These are phyloP conservation scores for Starmerella scarabaei DNA, from an alignment of 805 yeast species.

Conservation along the genomic window DNA sequence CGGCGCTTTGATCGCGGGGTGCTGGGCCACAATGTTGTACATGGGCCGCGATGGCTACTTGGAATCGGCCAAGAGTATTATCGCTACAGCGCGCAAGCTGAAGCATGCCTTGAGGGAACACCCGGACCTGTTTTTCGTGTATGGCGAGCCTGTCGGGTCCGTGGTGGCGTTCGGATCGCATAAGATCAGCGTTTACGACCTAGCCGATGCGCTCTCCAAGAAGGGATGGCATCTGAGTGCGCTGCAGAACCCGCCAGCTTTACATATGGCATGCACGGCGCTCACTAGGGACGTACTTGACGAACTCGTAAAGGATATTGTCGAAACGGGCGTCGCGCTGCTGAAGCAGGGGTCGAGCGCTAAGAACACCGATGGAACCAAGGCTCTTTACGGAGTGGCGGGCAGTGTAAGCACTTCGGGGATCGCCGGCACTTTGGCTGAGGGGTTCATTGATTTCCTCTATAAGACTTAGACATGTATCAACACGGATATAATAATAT, in stretches of 20 bases:
- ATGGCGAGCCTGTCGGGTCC: conserved; percentile 78
- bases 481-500: too few relatives aligned
- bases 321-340: conserved; percentile 34
- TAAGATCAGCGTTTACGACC: conserved; percentile 54
- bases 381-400: conserved; percentile 90
- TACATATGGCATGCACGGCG: conserved; percentile 79
- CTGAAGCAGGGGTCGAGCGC: conserved; percentile 23
- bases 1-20: conserved; percentile 94
- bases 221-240: conserved; percentile 85
- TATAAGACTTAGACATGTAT: conserved; percentile 37
- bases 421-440: conserved; percentile 66
- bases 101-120: conserved; percentile 34
- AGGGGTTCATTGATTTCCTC: conserved; percentile 67
- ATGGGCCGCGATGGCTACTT: conserved; percentile 78
- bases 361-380: conserved; percentile 40
- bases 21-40: conserved; percentile 85
- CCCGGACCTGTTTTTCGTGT: conserved; percentile 40
- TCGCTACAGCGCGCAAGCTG: conserved; percentile 48
- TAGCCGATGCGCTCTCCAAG: conserved; percentile 55
- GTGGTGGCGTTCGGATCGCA: conserved; percentile 66
- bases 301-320: conserved; percentile 43
- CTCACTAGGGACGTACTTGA: conserved; percentile 51
- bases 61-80: conserved; percentile 51
- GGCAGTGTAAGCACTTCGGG: conserved; percentile 78
- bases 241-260: conserved; percentile 78